Evolutionary conservation across 1,284 basidiomycete species (phyloP), one percentile per base, ranked within the genome.

Genomic region (Amylostereum areolatum): DNA sequence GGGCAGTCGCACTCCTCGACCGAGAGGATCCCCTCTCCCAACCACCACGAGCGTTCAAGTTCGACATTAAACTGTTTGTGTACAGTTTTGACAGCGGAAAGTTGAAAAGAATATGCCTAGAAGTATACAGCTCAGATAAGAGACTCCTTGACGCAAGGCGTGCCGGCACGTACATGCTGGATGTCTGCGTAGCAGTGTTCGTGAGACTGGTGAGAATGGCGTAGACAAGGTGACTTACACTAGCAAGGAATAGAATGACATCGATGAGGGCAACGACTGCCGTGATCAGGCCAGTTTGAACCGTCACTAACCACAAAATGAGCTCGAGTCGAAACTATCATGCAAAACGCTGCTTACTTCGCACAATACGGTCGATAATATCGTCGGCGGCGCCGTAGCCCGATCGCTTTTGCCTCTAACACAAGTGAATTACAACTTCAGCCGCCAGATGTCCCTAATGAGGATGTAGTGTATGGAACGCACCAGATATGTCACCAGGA

Each of bases 11-110:
- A 18, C 18, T 18, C 18, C 18, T 18, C 18, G 18, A 18, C 18
- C 18, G 18, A 18, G 18, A 18, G 18, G 18, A 18, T 18, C 18
- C 18, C 18, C 18, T 18, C 18, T 59, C 59, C 67, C 66, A 67
- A 3, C 61, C 59, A 27, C 51, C 56, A 11, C 70, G 62, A 12
- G 68, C 61, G 49, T 74, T 73, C 31, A 74, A 58, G 45, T 64
- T 71, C 42, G 69, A 71, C 61, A 74, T 62, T 24, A 73, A 59
- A 10, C 66, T 68, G 56, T 72, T 74, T 9, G 69, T 66, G 59
- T 74, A 74, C 1, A 74, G 58, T 55, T 73, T 74, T 49, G 66
- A 62, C 0, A 75, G 61, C 5, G 70, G 64, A 49, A 72, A 59
- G 48, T 73, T 72, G 62, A 73, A 69, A 4, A 67, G 59, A 6